A percentile compares a stretch with the other conserved stretches of the same genome.
These are phyloP conservation scores for Aspergillus pseudonomiae DNA, from an alignment of 2,329 filamentous ascomycete species.

Conservation along the genomic window DNA sequence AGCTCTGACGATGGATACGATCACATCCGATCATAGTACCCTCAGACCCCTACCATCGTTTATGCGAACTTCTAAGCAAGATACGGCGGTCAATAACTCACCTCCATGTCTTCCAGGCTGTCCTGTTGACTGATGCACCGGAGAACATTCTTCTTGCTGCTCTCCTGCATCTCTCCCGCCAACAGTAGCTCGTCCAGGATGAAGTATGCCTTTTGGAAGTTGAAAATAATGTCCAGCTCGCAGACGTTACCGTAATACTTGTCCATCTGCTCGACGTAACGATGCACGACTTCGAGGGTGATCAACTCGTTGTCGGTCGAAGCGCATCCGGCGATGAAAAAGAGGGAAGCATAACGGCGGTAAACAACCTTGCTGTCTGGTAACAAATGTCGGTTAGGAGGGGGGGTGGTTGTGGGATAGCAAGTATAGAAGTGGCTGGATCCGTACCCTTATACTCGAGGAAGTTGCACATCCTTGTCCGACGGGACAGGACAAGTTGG, in stretches of 20 bases:
- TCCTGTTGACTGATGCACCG: constrained; percentile 96
- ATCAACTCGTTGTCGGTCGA: constrained; percentile 99
- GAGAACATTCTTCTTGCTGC: constrained; percentile 98
- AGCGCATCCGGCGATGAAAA: constrained; percentile 97
- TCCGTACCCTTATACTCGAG: constrained; percentile 91
- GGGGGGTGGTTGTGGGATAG: constrained; percentile 2
- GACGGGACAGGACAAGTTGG: constrained; percentile 90
- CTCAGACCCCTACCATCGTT: not conserved
- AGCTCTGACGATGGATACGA: not conserved
- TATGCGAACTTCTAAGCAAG: constrained; percentile 4
- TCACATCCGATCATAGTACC: not conserved
- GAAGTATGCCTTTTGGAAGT: constrained; percentile 99
- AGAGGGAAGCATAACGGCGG: constrained; percentile 95
- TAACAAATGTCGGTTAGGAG: constrained; percentile 12
- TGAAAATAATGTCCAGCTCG: constrained; percentile 99
- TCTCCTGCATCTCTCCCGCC: constrained; percentile 96
- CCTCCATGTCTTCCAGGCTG: constrained; percentile 98
- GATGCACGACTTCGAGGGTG: constrained; percentile 96
- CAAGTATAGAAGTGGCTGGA: constrained; percentile 2
- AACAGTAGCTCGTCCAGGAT: constrained; percentile 95
- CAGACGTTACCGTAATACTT: constrained; percentile 99
- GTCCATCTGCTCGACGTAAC: constrained; percentile 99
- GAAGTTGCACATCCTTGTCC: constrained; percentile 99
- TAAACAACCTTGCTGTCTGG: constrained; percentile 98
- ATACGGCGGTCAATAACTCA: constrained; percentile 56